A percentile compares a stretch with the other conserved stretches of the same genome.
Evolutionary conservation across 129 eudicot genomes (phyloP).

Genomic region (Flaveria trinervia): DNA sequence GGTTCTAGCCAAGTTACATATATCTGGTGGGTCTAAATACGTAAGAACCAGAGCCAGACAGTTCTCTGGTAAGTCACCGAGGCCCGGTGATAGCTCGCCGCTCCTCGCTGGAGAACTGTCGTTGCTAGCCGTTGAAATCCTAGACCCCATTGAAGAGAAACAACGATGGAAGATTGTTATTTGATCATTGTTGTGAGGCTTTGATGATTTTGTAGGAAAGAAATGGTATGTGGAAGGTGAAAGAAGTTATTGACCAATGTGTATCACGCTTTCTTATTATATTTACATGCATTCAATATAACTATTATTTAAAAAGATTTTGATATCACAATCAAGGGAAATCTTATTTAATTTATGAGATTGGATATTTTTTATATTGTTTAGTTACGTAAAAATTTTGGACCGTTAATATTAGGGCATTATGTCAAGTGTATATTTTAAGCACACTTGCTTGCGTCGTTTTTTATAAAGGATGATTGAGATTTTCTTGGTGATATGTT

Average conservation of each 20-base stretch:
- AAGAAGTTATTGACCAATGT: slow-evolving; percentile 32
- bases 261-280: slow-evolving; percentile 44
- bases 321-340: background rate
- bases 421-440: background rate
- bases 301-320: background rate
- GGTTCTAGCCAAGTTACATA: slow-evolving; percentile 49
- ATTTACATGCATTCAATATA: background rate
- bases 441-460: background rate
- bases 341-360: slow-evolving; percentile 14
- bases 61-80: slow-evolving; percentile 71
- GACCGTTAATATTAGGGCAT: background rate
- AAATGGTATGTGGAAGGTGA: slow-evolving; percentile 29
- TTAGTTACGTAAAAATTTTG: background rate
- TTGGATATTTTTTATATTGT: background rate
- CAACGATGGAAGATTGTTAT: background rate
- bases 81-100: slow-evolving; percentile 24
- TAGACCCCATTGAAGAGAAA: slow-evolving; percentile 47
- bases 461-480: background rate
- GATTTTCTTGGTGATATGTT: background rate
- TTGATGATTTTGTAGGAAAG: slow-evolving; percentile 17
- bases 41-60: slow-evolving; percentile 63
- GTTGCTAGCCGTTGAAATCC: slow-evolving; percentile 30
- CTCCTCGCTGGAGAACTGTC: background rate
- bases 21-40: slow-evolving; percentile 54
- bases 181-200: background rate